These are phyloP conservation scores for Cephalotrichum gorgonifer DNA, from an alignment of 2,329 filamentous ascomycete species.

Conservation along the genomic window DNA sequence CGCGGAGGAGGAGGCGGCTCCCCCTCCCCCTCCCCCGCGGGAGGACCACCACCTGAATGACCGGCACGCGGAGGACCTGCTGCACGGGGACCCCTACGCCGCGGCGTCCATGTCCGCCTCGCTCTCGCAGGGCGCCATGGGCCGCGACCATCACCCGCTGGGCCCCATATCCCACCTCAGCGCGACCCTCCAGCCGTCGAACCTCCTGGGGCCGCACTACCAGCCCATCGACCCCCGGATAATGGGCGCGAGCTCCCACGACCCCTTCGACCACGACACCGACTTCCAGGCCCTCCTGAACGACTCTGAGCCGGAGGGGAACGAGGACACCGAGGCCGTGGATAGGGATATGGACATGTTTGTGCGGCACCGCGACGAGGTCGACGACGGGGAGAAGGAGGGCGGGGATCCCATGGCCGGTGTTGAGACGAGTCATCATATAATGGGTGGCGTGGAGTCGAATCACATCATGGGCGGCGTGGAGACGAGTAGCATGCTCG, in stretches of 20 bases:
- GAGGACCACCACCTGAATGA: neutral
- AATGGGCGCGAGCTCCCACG: constrained; percentile 27
- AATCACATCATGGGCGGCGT: neutral
- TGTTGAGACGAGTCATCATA: neutral
- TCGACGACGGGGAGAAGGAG: constrained; percentile 17
- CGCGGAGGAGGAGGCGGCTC: constrained; percentile 1
- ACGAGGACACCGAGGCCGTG: constrained; percentile 24
- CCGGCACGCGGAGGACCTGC: neutral
- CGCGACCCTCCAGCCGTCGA: constrained; percentile 21
- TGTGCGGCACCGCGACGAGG: constrained; percentile 34
- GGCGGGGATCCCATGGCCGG: neutral
- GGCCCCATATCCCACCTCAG: constrained; percentile 2
- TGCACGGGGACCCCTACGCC: neutral
- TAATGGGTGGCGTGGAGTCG: neutral
- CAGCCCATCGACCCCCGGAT: constrained; percentile 52
- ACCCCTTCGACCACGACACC: constrained; percentile 22
- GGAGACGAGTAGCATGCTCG: neutral
- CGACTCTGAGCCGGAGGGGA: constrained; percentile 23
- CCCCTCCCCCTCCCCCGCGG: constrained; percentile 5
- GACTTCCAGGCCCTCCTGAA: constrained; percentile 45
- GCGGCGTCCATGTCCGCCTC: neutral
- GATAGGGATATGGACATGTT: constrained; percentile 42
- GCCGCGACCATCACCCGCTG: constrained; percentile 12
- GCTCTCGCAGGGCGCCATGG: constrained; percentile 6
- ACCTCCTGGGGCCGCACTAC: constrained; percentile 24